phyloP scores from a whole-genome alignment of 768 basidiomycete genomes.

The Suillus cothurnatus region DNA sequence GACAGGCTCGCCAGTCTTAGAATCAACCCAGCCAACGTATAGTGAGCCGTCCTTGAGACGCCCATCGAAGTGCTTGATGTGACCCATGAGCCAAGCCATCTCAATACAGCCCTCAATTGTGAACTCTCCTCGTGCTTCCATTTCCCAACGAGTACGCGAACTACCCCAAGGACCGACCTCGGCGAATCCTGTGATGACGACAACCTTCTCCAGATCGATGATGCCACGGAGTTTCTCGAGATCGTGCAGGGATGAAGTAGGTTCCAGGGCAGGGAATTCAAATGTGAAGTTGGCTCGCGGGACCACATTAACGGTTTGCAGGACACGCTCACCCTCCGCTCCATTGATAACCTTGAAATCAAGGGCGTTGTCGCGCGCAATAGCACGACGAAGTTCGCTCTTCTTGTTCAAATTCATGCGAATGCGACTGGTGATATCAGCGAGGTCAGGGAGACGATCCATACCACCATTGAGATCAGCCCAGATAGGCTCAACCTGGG shows the following conservation, averaged over 20 bases:
- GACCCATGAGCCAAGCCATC: slow-evolving; percentile 99
- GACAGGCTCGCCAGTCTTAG: slow-evolving; percentile 89
- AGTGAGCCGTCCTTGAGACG: slow-evolving; percentile 90
- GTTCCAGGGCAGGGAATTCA: slow-evolving; percentile 88
- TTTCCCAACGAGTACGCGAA: slow-evolving; percentile 98
- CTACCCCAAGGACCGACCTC: slow-evolving; percentile 99
- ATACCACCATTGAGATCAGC: slow-evolving; percentile 98
- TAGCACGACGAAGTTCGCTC: slow-evolving; percentile 90
- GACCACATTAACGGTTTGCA: slow-evolving; percentile 90
- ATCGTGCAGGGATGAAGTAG: slow-evolving; percentile 67
- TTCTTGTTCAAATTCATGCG: slow-evolving; percentile 81
- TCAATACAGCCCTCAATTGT: slow-evolving; percentile 98
- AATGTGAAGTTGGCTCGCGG: slow-evolving; percentile 99
- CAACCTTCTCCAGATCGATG: slow-evolving; percentile 93
- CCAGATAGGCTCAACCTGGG: slow-evolving; percentile 99
- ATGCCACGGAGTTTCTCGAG: slow-evolving; percentile 81
- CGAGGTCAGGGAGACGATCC: slow-evolving; percentile 95
- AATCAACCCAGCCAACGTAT: slow-evolving; percentile 98
- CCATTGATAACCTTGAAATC: slow-evolving; percentile 94
- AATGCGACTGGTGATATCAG: slow-evolving; percentile 88
- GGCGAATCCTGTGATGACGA: slow-evolving; percentile 95
- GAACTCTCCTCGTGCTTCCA: slow-evolving; percentile 97
- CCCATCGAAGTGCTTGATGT: slow-evolving; percentile 98
- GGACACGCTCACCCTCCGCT: slow-evolving; percentile 86
- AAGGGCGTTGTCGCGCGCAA: slow-evolving; percentile 91